Base-by-base conservation (phyloP, 148 eudicot genomes). In the Drosera capensis region DNA sequence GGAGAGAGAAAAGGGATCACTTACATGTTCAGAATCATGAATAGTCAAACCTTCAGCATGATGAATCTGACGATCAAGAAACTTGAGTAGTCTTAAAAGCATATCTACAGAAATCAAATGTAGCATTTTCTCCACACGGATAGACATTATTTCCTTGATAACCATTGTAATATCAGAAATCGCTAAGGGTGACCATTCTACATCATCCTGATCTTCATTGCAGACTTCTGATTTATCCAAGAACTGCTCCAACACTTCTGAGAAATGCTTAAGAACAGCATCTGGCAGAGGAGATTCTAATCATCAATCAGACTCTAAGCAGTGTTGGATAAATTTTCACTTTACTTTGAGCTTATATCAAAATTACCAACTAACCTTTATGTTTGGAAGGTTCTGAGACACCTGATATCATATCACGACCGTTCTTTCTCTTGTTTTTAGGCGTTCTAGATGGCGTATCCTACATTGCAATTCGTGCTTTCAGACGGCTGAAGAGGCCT, bases 41-140 rank as follows among this genome's bases (percentile, higher is more conserved):
- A 90, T 68, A 5, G 95, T 84, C 45, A 84, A 66, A 23, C 99
- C 99, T 74, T 80, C 93, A 48, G 99, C 84, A 31, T 79, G 79
- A 57, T 90, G 99, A 62, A 90, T 74, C 58, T 90, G 99, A 66
- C 72, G 71, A 64, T 90, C 95, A 60, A 90, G 66, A 60, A 90
- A 72, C 70, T 67, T 80, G 23, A 90, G 54, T 21, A 69, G 53
- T 71, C 78, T 78, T 49, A 55, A 81, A 45, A 84, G 80, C 52
- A 56, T 58, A 51, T 75, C 81, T 44, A 64, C 80, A 54, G 95
- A 85, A 75, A 70, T 70, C 64, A 76, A 62, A 54, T 80, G 84
- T 21, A 90, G 68, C 58, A 60, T 34, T 30, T 76, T 80, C 51
- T 78, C 75, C 14, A 71, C 63, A 45, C 67, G 61, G 28, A 69